These are phyloP conservation scores for Phyllosticta citrichinensis DNA, from an alignment of 2,329 filamentous ascomycete genomes.

Conservation along the genomic window DNA sequence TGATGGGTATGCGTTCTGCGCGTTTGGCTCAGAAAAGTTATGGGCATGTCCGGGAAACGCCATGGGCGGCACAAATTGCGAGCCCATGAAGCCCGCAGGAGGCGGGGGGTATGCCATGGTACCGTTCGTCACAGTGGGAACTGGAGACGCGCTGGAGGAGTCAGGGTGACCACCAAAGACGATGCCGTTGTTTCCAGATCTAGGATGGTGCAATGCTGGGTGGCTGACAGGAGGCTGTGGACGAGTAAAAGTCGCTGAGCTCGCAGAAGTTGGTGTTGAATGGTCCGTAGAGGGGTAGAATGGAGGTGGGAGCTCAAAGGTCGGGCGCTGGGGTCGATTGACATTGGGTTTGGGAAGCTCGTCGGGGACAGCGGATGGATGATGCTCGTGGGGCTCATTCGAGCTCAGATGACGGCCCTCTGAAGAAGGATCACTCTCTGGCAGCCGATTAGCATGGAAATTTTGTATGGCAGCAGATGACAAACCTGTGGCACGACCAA, in stretches of 20 bases:
- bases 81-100: constrained; percentile 23
- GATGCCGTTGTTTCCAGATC: constrained; percentile 18
- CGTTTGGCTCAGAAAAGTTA: constrained; percentile 24
- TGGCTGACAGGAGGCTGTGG: constrained; percentile 6
- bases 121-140: constrained; percentile 19
- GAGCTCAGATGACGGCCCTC: constrained; percentile 28
- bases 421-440: neutral
- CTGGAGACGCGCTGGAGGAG: constrained; percentile 29
- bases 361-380: constrained; percentile 19
- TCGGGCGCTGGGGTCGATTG: constrained; percentile 14
- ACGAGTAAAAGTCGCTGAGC: constrained; percentile 12
- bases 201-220: constrained; percentile 7
- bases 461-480: neutral
- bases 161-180: constrained; percentile 30
- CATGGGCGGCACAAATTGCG: constrained; percentile 22
- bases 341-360: constrained; percentile 31
- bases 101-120: constrained; percentile 18
- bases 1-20: constrained; percentile 22
- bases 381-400: constrained; percentile 22
- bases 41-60: constrained; percentile 23
- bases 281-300: constrained; percentile 24
- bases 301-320: constrained; percentile 23
- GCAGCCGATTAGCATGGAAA: neutral
- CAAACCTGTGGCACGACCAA: neutral
- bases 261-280: constrained; percentile 17